Evolutionary conservation across 768 basidiomycete species (phyloP).

Genomic region (Mycena albidolilacea): DNA sequence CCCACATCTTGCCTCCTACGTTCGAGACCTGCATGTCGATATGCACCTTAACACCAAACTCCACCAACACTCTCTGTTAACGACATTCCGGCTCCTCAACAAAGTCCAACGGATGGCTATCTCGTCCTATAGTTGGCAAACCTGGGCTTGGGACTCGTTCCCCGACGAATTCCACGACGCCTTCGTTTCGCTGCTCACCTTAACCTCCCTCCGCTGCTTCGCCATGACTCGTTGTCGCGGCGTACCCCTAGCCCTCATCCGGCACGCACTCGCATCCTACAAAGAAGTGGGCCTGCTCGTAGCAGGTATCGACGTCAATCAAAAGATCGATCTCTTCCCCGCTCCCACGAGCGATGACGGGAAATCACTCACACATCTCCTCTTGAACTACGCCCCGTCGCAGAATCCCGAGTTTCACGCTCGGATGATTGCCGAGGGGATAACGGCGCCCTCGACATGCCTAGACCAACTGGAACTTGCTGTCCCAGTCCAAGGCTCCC

Average conservation of each 20-base stretch:
- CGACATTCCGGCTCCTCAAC: constrained; percentile 5
- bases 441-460: neutral
- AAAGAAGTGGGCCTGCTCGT: constrained; percentile 18
- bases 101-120: constrained; percentile 5
- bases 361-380: neutral
- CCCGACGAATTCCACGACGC: neutral
- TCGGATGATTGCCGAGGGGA: neutral
- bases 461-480: constrained; percentile 1
- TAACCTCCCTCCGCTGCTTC: constrained; percentile 3
- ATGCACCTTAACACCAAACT: neutral
- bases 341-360: neutral
- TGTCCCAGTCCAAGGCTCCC: neutral
- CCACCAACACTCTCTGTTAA: neutral
- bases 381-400: constrained; percentile 4
- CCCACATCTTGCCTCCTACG: constrained; percentile 9
- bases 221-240: constrained; percentile 9
- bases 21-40: constrained; percentile 11
- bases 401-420: neutral
- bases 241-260: constrained; percentile 12
- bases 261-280: constrained; percentile 17
- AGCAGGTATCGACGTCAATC: neutral
- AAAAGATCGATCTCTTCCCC: neutral
- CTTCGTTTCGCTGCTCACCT: neutral
- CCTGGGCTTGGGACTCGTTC: constrained; percentile 11
- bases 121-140: neutral